Conservation (phyloP, 192 early-diverging fungal genomes). For the Backusella psychrophila region DNA sequence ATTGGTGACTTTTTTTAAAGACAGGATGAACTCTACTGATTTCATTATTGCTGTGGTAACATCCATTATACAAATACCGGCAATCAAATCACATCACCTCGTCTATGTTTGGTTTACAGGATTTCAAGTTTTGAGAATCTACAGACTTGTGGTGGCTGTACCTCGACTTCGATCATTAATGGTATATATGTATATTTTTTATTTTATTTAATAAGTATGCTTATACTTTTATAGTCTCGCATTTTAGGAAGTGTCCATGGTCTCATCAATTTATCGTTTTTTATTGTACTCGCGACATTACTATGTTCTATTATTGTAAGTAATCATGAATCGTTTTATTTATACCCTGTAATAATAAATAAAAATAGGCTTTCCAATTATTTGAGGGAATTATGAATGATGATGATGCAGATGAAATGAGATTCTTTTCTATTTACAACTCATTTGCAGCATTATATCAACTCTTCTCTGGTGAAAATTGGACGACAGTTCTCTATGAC, state of each 20-base stretch:
- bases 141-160: slow-evolving; percentile 48
- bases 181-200: slow-evolving; percentile 27
- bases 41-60: slow-evolving; percentile 45
- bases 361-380: slow-evolving; percentile 42
- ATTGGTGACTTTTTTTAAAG: slow-evolving; percentile 40
- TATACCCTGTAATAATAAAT: not conserved
- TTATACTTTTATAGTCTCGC: slow-evolving; percentile 33
- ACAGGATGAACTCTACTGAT: slow-evolving; percentile 45
- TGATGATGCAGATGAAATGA: slow-evolving; percentile 28
- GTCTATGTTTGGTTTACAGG: slow-evolving; percentile 51
- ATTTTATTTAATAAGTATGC: not conserved
- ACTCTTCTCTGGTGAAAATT: slow-evolving; percentile 62
- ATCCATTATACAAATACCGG: slow-evolving; percentile 50
- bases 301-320: slow-evolving; percentile 52
- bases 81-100: slow-evolving; percentile 33
- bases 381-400: slow-evolving; percentile 32
- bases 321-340: not conserved
- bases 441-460: slow-evolving; percentile 54
- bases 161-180: slow-evolving; percentile 45
- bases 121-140: slow-evolving; percentile 53
- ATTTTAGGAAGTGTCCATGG: slow-evolving; percentile 57
- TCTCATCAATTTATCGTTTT: slow-evolving; percentile 57
- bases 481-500: slow-evolving; percentile 56
- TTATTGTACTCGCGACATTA: slow-evolving; percentile 49
- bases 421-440: slow-evolving; percentile 52